phyloP scores from a whole-genome alignment of 768 basidiomycete species.

The Lyophyllum atratum region DNA sequence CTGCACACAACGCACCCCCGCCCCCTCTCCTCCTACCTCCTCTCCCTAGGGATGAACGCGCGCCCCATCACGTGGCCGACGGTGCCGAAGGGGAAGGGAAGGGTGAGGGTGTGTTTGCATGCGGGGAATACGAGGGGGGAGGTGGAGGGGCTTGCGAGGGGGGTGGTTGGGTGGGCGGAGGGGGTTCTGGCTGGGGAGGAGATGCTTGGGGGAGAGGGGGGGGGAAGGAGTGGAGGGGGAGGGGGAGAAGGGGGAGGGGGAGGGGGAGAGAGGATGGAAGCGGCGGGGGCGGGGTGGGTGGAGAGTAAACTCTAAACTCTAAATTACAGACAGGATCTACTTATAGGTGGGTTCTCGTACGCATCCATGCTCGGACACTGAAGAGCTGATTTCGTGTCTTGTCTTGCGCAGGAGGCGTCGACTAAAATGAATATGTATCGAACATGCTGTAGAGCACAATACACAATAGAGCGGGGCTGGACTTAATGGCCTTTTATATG shows the following conservation, averaged over 20 bases:
- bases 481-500: too few species aligned
- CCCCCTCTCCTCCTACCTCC: conserved; percentile 70
- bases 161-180: conserved; percentile 50
- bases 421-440: too few species aligned
- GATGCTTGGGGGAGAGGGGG: conserved; percentile 2
- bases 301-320: not conserved
- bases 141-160: conserved; percentile 56
- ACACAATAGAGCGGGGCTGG: too few species aligned
- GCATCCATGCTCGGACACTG: too few species aligned
- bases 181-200: conserved; percentile 30
- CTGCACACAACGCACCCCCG: conserved; percentile 78
- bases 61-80: conserved; percentile 87
- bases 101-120: conserved; percentile 88
- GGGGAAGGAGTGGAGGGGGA: not conserved
- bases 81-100: conserved; percentile 82
- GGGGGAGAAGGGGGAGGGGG: not conserved
- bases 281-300: not conserved
- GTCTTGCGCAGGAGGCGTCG: too few species aligned
- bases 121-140: conserved; percentile 70
- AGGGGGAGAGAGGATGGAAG: not conserved
- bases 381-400: too few species aligned
- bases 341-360: too few species aligned
- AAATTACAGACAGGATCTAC: too few species aligned
- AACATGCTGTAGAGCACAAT: too few species aligned
- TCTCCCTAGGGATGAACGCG: conserved; percentile 56